Percentiles rank a stretch among this genome's conserved stretches.
These are phyloP conservation scores for Colletotrichum melonis DNA, from an alignment of 2,329 filamentous ascomycete genomes.

Conservation along the genomic window DNA sequence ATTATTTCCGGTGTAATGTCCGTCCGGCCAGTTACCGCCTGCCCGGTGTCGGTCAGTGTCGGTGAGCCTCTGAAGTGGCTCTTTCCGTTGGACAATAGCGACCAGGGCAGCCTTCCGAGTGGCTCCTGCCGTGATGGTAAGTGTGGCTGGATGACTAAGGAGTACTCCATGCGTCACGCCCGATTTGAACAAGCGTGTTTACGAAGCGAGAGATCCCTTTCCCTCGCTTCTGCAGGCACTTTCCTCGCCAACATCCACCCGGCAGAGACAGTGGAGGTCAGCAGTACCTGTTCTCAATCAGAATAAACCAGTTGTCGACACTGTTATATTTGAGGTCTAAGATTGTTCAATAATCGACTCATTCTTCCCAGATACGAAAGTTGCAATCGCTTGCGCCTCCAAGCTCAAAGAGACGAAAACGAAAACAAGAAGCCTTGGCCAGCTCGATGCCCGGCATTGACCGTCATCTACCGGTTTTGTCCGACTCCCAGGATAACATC, in stretches of 20 bases:
- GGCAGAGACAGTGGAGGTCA: no score
- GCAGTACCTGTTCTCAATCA: neutral
- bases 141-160: neutral
- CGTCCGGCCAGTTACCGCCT: neutral
- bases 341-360: neutral
- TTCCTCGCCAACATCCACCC: neutral
- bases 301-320: no score
- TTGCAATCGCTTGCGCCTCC: no score
- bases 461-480: conserved; percentile 16
- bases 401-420: neutral
- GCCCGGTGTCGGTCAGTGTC: neutral
- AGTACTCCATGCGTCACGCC: neutral
- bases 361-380: neutral
- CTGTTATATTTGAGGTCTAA: neutral
- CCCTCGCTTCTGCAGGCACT: neutral
- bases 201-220: neutral
- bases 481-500: conserved; percentile 23
- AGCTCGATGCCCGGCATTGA: conserved; percentile 1
- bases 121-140: neutral
- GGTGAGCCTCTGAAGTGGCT: neutral
- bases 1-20: conserved; percentile 18
- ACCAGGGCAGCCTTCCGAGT: neutral
- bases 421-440: neutral
- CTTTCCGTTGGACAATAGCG: neutral
- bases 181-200: neutral